Conservation (phyloP, 148 eudicot genomes). For the Rheum nobile region DNA sequence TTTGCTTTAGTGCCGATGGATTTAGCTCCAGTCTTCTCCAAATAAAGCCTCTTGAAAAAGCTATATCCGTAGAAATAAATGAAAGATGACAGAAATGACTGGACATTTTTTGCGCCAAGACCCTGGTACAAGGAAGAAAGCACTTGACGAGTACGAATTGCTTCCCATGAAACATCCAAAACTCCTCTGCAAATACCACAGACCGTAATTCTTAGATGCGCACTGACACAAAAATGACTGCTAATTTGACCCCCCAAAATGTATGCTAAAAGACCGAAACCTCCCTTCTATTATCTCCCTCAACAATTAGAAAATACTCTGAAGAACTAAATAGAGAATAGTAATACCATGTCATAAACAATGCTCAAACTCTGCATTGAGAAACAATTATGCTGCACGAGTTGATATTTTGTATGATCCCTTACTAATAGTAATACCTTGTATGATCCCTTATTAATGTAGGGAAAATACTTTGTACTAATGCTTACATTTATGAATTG, state of each 20-base stretch:
- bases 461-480: not conserved
- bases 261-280: not conserved
- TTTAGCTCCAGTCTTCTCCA: conserved; percentile 52
- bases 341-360: not conserved
- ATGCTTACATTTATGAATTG: not conserved
- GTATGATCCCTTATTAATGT: not conserved
- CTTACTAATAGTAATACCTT: not conserved
- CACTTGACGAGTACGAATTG: conserved; percentile 58
- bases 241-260: not conserved
- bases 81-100: conserved; percentile 72
- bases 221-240: not conserved
- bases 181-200: conserved; percentile 47
- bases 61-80: conserved; percentile 90
- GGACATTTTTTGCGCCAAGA: conserved; percentile 83
- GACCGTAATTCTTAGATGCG: not conserved
- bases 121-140: conserved; percentile 78
- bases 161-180: conserved; percentile 81
- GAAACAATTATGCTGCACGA: not conserved
- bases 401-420: not conserved
- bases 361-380: not conserved
- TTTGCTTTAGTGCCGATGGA: conserved; percentile 82
- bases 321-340: not conserved
- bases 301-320: not conserved
- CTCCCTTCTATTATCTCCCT: not conserved
- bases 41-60: conserved; percentile 80